phyloP scores from a whole-genome alignment of 176 grass and related monocot species.

The Oryza australiensis region DNA sequence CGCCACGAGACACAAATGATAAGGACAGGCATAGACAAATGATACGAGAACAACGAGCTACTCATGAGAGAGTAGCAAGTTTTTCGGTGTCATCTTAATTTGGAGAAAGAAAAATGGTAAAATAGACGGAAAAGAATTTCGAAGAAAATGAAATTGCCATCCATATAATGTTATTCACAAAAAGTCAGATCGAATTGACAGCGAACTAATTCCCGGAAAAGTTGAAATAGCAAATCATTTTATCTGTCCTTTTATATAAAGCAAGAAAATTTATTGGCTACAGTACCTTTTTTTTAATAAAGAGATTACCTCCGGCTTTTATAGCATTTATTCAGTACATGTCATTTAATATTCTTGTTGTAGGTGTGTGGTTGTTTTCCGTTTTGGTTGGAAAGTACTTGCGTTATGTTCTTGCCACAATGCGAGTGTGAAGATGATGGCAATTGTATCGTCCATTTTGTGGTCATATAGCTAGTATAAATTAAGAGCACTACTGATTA shows the following conservation, averaged over 20 bases:
- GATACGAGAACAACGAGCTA: not conserved
- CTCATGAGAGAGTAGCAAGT: not conserved
- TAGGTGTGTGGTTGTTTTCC: not conserved
- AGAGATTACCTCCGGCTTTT: not conserved
- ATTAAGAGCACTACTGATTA: not conserved
- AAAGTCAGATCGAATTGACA: not conserved
- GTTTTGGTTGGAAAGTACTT: not conserved
- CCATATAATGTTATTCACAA: not conserved
- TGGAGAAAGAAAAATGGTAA: not conserved
- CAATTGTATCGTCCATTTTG: not conserved
- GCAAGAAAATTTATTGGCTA: not conserved
- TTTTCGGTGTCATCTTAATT: not conserved
- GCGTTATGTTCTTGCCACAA: not conserved
- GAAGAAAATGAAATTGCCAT: not conserved
- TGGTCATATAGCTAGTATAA: not conserved
- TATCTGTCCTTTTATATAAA: not conserved
- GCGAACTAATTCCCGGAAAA: not conserved
- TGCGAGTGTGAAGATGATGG: not conserved
- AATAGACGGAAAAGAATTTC: not conserved
- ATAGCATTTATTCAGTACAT: not conserved
- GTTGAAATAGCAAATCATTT: not conserved
- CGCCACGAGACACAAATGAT: not conserved
- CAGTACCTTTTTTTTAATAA: not conserved
- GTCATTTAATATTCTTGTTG: not conserved
- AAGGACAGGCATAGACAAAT: not conserved